These are phyloP conservation scores for Penicillium psychrosexuale DNA, from an alignment of 2,329 filamentous ascomycete genomes.

Conservation along the genomic window DNA sequence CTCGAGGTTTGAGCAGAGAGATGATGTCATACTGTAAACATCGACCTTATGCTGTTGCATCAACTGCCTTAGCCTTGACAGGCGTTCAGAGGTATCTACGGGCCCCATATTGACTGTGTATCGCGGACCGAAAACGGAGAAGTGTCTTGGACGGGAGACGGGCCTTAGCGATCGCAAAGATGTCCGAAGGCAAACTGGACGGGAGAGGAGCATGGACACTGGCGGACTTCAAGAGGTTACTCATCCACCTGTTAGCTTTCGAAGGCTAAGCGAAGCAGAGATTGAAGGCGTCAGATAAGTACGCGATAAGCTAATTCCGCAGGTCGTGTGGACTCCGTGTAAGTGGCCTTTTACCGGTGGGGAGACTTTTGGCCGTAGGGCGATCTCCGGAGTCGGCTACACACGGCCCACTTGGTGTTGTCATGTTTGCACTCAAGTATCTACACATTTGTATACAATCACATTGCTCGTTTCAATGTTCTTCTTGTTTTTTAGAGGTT, in stretches of 20 bases:
- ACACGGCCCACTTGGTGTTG: conserved; percentile 8
- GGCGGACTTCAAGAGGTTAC: neutral
- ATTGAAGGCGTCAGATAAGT: conserved; percentile 10
- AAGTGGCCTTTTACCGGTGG: conserved; percentile 5
- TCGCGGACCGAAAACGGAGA: conserved; percentile 38
- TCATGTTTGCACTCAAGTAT: conserved; percentile 15
- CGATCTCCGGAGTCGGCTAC: conserved; percentile 8
- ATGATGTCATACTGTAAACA: conserved; percentile 70
- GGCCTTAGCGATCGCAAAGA: conserved; percentile 30
- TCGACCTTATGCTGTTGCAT: conserved; percentile 88
- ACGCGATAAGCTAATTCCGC: conserved; percentile 14
- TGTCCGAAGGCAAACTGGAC: conserved; percentile 30
- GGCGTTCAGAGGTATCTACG: conserved; percentile 73
- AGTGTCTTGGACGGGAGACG: conserved; percentile 33
- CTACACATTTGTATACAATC: neutral
- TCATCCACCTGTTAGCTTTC: neutral
- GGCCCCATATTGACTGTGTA: conserved; percentile 64
- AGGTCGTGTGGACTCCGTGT: conserved; percentile 9
- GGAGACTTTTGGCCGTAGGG: neutral
- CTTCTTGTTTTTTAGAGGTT: neutral
- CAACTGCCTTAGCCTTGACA: conserved; percentile 72
- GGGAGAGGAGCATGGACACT: conserved; percentile 36
- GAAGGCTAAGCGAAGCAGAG: neutral
- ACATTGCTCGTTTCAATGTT: neutral
- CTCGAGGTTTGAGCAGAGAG: conserved; percentile 9